Base-by-base conservation (phyloP, 345 rosid species). In the Turnera subulata region DNA sequence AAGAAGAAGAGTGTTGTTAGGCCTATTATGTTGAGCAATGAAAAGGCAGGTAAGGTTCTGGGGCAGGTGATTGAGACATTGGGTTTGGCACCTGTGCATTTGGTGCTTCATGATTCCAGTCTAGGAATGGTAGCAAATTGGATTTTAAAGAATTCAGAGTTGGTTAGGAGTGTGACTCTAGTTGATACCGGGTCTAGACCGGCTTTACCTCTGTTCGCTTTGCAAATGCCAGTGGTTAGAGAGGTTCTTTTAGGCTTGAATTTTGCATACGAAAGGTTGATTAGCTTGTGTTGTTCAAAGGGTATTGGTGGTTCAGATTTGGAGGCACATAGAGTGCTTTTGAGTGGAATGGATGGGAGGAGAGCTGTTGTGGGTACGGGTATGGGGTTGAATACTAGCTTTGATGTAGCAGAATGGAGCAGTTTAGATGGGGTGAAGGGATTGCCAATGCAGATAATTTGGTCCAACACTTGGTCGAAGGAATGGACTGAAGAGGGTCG, bases 31-130 rank as follows among this genome's bases (percentile, higher is more conserved):
- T 46, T 86, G 71, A 88, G 87, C 1, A 70, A 84, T 46, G 88
- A 86, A 73, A 95, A 92, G 66, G 75, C 79, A 32, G 78, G 86
- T 23, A 74, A 48, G 62, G 86, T 84, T 73, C 77, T 92, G 61
- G 64, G 81, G 5, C 93, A 92, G 55, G 84, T 92, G 52, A 81
- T 89, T 23, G 78, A 71, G 59, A 79, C 96, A 29, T 52, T 83
- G 81, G 75, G 83, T 46, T 78, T 92, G 65, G 81, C 84, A 64
- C 91, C 96, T 59, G 80, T 84, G 55, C 96, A 92, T 83, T 73
- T 89, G 75, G 84, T 89, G 68, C 76, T 92, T 38, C 98, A 92
- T 46, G 98, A 92, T 79, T 81, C 95, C 25, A 91, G 93, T 67
- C 70, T 92, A 55, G 69, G 66, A 20, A 77, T 89, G 82, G 76